These are phyloP conservation scores for Entomortierella parvispora DNA, from an alignment of 192 early-diverging fungal genomes.

Conservation along the genomic window DNA sequence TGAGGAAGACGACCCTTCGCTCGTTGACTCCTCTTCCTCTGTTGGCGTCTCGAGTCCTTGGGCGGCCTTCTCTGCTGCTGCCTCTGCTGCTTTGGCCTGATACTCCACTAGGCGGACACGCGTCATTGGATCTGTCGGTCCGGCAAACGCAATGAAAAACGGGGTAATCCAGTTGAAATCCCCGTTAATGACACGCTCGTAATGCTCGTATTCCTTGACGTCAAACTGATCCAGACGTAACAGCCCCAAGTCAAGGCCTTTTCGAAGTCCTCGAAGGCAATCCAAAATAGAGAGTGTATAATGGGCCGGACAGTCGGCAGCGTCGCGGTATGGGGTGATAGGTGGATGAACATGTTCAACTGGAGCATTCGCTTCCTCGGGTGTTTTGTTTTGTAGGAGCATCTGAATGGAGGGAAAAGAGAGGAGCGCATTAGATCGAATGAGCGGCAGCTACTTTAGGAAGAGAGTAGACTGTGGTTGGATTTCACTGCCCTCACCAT, in stretches of 20 bases:
- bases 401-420: constrained; percentile 51
- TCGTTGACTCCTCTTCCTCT: neutral
- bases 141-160: constrained; percentile 78
- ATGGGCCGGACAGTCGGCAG: constrained; percentile 72
- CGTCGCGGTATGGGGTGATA: constrained; percentile 76
- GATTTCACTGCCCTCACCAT: constrained; percentile 60
- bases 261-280: constrained; percentile 71
- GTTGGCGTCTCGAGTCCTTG: neutral
- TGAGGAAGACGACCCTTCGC: neutral
- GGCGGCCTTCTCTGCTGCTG: neutral
- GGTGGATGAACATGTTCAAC: constrained; percentile 57
- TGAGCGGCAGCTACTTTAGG: too few relatives aligned
- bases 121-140: constrained; percentile 65
- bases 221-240: constrained; percentile 69
- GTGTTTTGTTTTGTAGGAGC: constrained; percentile 65
- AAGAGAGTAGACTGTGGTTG: neutral
- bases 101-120: neutral
- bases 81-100: neutral
- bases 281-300: constrained; percentile 75
- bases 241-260: constrained; percentile 66
- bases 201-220: constrained; percentile 76
- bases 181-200: constrained; percentile 74
- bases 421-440: neutral
- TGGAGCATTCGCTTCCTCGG: constrained; percentile 69
- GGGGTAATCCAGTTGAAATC: constrained; percentile 81